Evolutionary conservation across 208 protist species (phyloP).

Genomic region (Sergeia podlipaevii): DNA sequence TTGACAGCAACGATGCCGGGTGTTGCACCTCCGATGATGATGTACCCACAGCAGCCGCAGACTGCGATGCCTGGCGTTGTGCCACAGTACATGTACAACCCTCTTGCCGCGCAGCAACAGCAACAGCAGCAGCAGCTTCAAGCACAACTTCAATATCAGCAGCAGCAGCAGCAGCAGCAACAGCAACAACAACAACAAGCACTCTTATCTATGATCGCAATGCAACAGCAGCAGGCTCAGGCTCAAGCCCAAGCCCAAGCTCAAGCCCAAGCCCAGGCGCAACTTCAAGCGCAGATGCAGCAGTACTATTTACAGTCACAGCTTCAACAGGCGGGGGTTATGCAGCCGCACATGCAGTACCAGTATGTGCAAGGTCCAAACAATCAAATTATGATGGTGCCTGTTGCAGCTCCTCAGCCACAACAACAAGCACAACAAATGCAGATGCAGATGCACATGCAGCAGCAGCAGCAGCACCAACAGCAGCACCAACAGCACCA

Average conservation of each 20-base stretch:
- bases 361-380: slow-evolving; percentile 17
- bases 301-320: not conserved
- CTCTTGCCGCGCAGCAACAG: slow-evolving; percentile 9
- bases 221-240: slow-evolving; percentile 2
- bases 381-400: slow-evolving; percentile 3
- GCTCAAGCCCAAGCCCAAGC: slow-evolving; percentile 6
- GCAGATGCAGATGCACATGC: not conserved
- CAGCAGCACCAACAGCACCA: slow-evolving; percentile 12
- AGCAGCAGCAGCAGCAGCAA: slow-evolving; percentile 13
- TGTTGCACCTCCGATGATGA: no score
- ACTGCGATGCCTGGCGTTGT: no score
- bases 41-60: not conserved
- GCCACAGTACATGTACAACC: not conserved
- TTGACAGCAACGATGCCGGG: not conserved
- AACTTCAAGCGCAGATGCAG: not conserved
- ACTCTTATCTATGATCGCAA: slow-evolving; percentile 10
- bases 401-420: slow-evolving; percentile 6
- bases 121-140: slow-evolving; percentile 17
- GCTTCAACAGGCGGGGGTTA: slow-evolving; percentile 6
- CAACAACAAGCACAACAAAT: slow-evolving; percentile 7
- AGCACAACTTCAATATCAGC: not conserved
- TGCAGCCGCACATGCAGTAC: slow-evolving; percentile 16
- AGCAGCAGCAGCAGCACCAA: slow-evolving; percentile 10
- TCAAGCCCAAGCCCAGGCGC: slow-evolving; percentile 2
- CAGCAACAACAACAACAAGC: slow-evolving; percentile 19